Evolutionary conservation across 2,329 filamentous ascomycete species (phyloP), one percentile per base, ranked within the genome.

Genomic region (Diplodia seriata): DNA sequence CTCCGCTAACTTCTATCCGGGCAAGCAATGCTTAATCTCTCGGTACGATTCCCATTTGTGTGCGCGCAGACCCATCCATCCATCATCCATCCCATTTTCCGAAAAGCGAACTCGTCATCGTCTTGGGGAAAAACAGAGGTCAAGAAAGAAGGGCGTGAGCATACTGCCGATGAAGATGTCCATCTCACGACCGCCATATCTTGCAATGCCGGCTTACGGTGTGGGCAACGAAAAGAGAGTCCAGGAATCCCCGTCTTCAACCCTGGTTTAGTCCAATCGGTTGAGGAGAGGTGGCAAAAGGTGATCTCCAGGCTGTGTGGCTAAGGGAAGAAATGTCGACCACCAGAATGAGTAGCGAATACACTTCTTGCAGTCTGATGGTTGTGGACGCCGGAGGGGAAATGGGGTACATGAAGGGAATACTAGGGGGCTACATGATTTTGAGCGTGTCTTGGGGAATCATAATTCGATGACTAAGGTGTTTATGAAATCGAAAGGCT

Each of bases 381-480:
- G 33, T 62, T 33, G n/a, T 14, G 31, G 47, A 49, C 40, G 40
- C 57, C 40, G 54, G 26, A 18, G 50, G n/a, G 54, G 40, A 33
- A 49, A 49, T n/a, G 57, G 57, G 57, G n/a, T 62, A 62, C 57
- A 62, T 29, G 57, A 62, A 62, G 18, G 43, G 43, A 26, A 31
- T 14, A n/a, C 20, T 43, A 20, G 26, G 57, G 57, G 40, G 36
- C 47, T 62, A 62, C 57, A 62, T 62, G 57, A 33, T 62, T 38
- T 56, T 26, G 47, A 62, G 18, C 26, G 26, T 33, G 40, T 62
- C 40, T 62, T 62, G 57, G 57, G 57, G 57, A 62, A 62, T 62
- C 57, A 62, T 62, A 62, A 62, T 62, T 49, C 57, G 57, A 43
- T 62, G 57, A 62, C 57, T 26, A 62, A 62, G 40, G 57, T 62